A percentile compares a stretch with the other conserved stretches of the same genome.
Evolutionary conservation across 2,329 filamentous ascomycete genomes (phyloP).

Genomic region (Pseudogymnoascus sp.): DNA sequence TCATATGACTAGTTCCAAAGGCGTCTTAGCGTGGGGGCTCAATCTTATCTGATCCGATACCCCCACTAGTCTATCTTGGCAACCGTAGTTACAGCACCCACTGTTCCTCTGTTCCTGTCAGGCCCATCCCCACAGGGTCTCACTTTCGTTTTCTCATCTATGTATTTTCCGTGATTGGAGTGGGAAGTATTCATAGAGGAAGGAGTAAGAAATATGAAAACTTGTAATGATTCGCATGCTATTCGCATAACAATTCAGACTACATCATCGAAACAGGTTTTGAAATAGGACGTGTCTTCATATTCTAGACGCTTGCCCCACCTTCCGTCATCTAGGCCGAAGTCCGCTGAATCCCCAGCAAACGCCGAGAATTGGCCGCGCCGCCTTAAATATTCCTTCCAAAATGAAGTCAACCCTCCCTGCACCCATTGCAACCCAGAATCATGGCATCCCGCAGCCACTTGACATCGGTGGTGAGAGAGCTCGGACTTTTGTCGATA

Average conservation of each 20-base stretch:
- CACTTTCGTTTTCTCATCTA: background rate
- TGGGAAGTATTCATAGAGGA: background rate
- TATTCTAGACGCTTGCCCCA: background rate
- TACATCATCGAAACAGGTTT: background rate
- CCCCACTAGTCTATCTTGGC: background rate
- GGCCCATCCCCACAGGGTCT: background rate
- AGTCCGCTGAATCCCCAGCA: background rate
- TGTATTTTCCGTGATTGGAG: background rate
- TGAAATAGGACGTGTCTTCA: background rate
- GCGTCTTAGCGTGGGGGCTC: background rate
- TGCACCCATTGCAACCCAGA: background rate
- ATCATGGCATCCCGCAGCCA: background rate
- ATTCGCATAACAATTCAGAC: background rate
- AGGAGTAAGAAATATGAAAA: background rate
- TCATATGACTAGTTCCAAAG: background rate
- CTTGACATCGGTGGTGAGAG: slow-evolving; percentile 18
- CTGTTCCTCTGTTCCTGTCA: too few species aligned
- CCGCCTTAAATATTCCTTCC: background rate
- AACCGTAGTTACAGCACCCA: background rate
- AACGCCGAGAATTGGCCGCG: slow-evolving; percentile 1
- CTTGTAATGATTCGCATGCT: background rate
- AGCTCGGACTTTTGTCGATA: slow-evolving; percentile 41
- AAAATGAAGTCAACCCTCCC: background rate
- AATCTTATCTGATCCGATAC: background rate
- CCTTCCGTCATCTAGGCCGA: background rate